A percentile compares a stretch with the other conserved stretches of the same genome.
Evolutionary conservation across 2,329 filamentous ascomycete species (phyloP).

Genomic region (Trichoderma semiorbis): DNA sequence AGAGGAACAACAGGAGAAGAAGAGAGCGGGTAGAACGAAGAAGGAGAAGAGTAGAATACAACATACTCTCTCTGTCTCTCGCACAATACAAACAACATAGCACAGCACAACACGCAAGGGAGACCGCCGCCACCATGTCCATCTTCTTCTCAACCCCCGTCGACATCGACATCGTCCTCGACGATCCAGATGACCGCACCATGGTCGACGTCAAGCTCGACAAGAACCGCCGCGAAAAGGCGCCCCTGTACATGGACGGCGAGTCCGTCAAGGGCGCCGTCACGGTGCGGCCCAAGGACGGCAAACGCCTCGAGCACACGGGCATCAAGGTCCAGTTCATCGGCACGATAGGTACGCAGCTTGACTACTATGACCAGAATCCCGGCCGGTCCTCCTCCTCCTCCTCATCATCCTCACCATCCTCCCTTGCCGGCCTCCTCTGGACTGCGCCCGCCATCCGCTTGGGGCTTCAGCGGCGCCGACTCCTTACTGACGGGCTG

Average conservation of each 20-base stretch:
- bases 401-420: not conserved
- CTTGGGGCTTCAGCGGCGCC: slow-evolving; percentile 15
- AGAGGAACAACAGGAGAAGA: not conserved
- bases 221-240: slow-evolving; percentile 96
- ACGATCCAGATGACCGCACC: slow-evolving; percentile 88
- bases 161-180: slow-evolving; percentile 97
- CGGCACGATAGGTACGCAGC: slow-evolving; percentile 77
- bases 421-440: not conserved
- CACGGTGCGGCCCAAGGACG: slow-evolving; percentile 94
- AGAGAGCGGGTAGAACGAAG: not conserved
- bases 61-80: slow-evolving; percentile 5
- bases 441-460: slow-evolving; percentile 18
- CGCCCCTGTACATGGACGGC: slow-evolving; percentile 94
- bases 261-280: slow-evolving; percentile 97
- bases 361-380: slow-evolving; percentile 9
- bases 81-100: not conserved
- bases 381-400: not conserved
- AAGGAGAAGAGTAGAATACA: not conserved
- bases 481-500: slow-evolving; percentile 20
- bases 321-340: slow-evolving; percentile 99
- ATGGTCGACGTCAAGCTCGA: slow-evolving; percentile 98
- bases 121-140: slow-evolving; percentile 65
- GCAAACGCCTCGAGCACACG: slow-evolving; percentile 94
- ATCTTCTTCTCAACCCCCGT: slow-evolving; percentile 98
- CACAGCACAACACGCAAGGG: not conserved